Base-by-base conservation (phyloP, 768 basidiomycete genomes). In the Symmetrospora coprosmae region DNA sequence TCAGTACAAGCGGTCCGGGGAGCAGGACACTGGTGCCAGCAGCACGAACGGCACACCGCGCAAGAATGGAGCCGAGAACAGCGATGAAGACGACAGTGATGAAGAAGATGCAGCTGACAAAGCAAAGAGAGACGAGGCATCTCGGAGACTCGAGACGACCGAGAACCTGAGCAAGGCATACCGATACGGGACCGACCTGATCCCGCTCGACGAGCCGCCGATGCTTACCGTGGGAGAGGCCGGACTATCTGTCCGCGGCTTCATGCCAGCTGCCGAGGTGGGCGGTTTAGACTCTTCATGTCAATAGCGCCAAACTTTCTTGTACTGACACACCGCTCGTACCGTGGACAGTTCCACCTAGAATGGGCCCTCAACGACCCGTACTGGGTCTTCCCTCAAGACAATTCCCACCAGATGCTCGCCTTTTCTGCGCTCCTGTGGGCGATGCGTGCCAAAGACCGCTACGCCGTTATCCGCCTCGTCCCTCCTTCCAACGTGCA, bases 291-390 rank as follows among this genome's bases (percentile, higher is more conserved):
- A 39, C 19, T 39, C 38, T 19, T 19, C 13, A 19, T 39, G n/a
- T n/a, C n/a, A n/a, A n/a, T n/a, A n/a, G n/a, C n/a, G n/a, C 38
- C 38, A 39, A 13, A 39, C 38, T 39, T 39, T 39, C 38, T 19
- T 39, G 19, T 39, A 13, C 19, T 39, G 38, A 13, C 13, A 13
- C 13, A 13, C 38, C 13, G 38, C 19, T 19, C 38, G 38, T 39
- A 39, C 19, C 19, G 41, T n/a, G 27, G 49, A 7, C 30, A 58
- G 55, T 58, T 28, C 30, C 55, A 38, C 31, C 55, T 43, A 11
- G 55, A 58, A 58, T 58, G 55, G 55, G 39, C 55, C 5, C 43
- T 58, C 4, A 43, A 43, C 11, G 55, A 58, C 37, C 55, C 55
- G 31, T 58, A 9, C 55, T 58, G 55, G 55, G 19, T 58, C n/a